Conservation (phyloP, 345 rosid genomes). For the Aethionema arabicum region DNA sequence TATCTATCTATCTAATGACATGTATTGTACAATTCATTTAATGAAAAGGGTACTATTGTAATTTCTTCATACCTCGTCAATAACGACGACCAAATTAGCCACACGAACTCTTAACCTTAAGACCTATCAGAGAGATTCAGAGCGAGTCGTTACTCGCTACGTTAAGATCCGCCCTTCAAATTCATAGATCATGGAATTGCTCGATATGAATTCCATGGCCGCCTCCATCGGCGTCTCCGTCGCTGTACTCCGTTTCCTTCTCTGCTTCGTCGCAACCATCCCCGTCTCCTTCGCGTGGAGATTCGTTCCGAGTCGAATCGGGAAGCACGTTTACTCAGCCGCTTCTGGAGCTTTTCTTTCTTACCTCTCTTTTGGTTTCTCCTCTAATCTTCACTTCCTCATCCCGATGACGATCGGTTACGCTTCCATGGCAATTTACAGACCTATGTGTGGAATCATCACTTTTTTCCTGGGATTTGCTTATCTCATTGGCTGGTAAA, state of each 20-base stretch:
- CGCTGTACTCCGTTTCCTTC: slow-evolving; percentile 78
- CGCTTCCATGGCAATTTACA: slow-evolving; percentile 65
- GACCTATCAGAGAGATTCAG: not conserved
- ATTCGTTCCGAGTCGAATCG: slow-evolving; percentile 58
- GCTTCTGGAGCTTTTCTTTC: slow-evolving; percentile 67
- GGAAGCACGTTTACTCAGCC: slow-evolving; percentile 68
- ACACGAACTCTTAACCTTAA: no score
- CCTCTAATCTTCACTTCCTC: slow-evolving; percentile 87
- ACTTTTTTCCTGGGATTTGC: slow-evolving; percentile 74
- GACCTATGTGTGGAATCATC: slow-evolving; percentile 65
- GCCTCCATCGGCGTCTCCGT: slow-evolving; percentile 77
- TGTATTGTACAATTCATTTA: no score
- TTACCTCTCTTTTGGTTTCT: slow-evolving; percentile 78
- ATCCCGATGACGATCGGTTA: slow-evolving; percentile 81
- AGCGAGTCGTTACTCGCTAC: slow-evolving; percentile 8
- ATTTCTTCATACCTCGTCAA: no score
- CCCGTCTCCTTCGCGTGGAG: slow-evolving; percentile 71
- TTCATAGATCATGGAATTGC: slow-evolving; percentile 36
- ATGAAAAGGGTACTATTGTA: no score
- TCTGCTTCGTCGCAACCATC: slow-evolving; percentile 84
- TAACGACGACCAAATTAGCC: no score
- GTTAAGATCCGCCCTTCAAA: no score
- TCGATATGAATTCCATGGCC: slow-evolving; percentile 65
- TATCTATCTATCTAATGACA: no score
- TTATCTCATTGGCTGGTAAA: slow-evolving; percentile 90